These are phyloP conservation scores for Colletotrichum chrysophilum DNA, from an alignment of 2,329 filamentous ascomycete species.

Conservation along the genomic window DNA sequence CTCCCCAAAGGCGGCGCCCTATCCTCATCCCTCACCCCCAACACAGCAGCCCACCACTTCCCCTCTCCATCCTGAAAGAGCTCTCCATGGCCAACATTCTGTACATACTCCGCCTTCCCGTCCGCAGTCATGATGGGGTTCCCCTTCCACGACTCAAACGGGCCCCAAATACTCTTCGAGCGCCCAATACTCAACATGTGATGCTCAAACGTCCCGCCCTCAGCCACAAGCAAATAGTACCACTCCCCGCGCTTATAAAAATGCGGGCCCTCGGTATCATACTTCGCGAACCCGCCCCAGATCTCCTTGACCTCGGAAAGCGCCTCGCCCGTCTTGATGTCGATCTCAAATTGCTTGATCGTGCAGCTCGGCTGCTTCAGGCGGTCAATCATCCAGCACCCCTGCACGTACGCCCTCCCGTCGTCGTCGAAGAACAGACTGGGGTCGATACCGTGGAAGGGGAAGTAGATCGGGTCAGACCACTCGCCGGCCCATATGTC, in stretches of 20 bases:
- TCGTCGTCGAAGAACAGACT: constrained; percentile 52
- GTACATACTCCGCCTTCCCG: constrained; percentile 47
- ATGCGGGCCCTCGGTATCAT: constrained; percentile 36
- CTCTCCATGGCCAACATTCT: constrained; percentile 62
- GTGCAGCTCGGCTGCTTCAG: not conserved
- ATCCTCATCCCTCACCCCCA: not conserved
- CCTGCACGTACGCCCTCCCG: constrained; percentile 37
- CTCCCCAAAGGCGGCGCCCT: not conserved
- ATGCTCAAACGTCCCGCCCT: constrained; percentile 39
- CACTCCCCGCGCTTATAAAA: constrained; percentile 39
- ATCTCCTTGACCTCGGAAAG: constrained; percentile 23
- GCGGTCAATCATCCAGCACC: constrained; percentile 18
- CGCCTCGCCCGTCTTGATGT: constrained; percentile 24
- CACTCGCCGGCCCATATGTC: constrained; percentile 29
- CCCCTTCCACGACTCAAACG: constrained; percentile 27
- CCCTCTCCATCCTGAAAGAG: constrained; percentile 53
- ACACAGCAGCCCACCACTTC: constrained; percentile 40
- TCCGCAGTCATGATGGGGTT: constrained; percentile 54
- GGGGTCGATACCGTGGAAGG: constrained; percentile 48
- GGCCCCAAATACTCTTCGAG: constrained; percentile 28
- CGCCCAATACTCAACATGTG: constrained; percentile 28
- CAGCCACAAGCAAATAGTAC: constrained; percentile 46
- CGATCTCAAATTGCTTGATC: constrained; percentile 25
- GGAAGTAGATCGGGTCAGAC: constrained; percentile 37
- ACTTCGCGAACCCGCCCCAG: constrained; percentile 24